Evolutionary conservation across 768 basidiomycete genomes (phyloP), one percentile per base, ranked within the genome.

Genomic region (Fistulinella prunicolor): DNA sequence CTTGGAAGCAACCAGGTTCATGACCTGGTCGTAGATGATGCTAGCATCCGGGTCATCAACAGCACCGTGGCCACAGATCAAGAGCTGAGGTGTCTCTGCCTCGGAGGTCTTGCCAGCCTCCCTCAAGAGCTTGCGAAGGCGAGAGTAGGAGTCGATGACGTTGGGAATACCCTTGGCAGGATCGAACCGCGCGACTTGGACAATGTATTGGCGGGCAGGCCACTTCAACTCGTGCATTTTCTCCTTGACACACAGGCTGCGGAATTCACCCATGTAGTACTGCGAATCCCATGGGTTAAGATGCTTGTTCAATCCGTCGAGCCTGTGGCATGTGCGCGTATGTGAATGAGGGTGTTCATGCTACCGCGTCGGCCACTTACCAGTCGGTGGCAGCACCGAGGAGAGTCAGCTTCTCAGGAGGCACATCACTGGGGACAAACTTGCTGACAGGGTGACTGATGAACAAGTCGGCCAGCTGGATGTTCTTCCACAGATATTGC

Each of bases 41-140:
- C 84, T 89, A 13, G 92, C 92, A 73, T 96, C 92, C 14, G 92
- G 94, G 67, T 96, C 94, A 58, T 96, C 94, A 50, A 96, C 91
- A 22, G 87, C 88, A 45, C 92, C 92, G 64, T 96, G 94, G 19
- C 94, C 94, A 65, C 89, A 90, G 55, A 92, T 68, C 59, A 92
- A 72, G 55, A 92, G 68, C 64, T 92, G 89, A 47, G 89, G 89
- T 36, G 75, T 72, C 5, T 82, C 74, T 6, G 79, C 73, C 29
- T 71, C 72, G 12, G 78, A 58, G 6, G 77, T 69, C 7, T 69
- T 65, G 22, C 73, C 70, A 19, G 72, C 71, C 43, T 65, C 62
- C 49, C 69, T 67, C 53, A 92, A 75, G 21, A 85, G 73, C 51
- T 78, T 72, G 58, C 93, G 82, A 79, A 95, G 86, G 63, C 83